A percentile compares a stretch with the other conserved stretches of the same genome.
These are phyloP conservation scores for Neurospora sublineolata DNA, from an alignment of 495 filamentous ascomycete species.

Conservation along the genomic window DNA sequence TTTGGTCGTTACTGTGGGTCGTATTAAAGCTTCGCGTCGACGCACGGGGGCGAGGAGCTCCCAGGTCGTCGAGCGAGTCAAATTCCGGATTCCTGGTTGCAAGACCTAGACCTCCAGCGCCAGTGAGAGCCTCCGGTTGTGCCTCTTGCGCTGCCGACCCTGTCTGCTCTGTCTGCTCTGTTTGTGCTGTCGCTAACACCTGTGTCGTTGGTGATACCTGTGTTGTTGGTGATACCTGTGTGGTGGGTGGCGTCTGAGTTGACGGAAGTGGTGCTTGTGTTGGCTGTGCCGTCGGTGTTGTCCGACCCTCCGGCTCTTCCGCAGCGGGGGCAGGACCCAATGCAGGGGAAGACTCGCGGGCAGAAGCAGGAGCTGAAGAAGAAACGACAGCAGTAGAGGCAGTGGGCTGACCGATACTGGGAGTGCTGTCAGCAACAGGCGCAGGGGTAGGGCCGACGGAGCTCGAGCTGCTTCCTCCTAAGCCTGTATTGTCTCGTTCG, in stretches of 20 bases:
- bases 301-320: background rate
- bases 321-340: background rate
- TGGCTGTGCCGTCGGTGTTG: background rate
- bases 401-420: background rate
- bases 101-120: conserved; percentile 41
- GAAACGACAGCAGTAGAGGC: background rate
- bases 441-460: background rate
- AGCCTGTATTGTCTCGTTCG: conserved; percentile 28
- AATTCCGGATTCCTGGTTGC: conserved; percentile 46
- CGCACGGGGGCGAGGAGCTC: conserved; percentile 40
- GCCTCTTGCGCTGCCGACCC: background rate
- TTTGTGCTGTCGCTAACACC: background rate
- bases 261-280: background rate
- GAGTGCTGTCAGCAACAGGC: background rate
- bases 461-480: conserved; percentile 16
- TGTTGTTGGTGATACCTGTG: background rate
- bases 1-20: conserved; percentile 31
- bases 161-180: background rate
- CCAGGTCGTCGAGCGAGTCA: conserved; percentile 39
- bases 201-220: background rate
- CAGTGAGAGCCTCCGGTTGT: conserved; percentile 18
- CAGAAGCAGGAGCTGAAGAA: background rate
- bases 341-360: background rate
- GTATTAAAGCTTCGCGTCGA: conserved; percentile 39
- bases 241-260: background rate